Percentiles rank a stretch among this genome's conserved stretches.
These are phyloP conservation scores for Hypsizygus ulmarius DNA, from an alignment of 1,284 basidiomycete genomes.

Conservation along the genomic window DNA sequence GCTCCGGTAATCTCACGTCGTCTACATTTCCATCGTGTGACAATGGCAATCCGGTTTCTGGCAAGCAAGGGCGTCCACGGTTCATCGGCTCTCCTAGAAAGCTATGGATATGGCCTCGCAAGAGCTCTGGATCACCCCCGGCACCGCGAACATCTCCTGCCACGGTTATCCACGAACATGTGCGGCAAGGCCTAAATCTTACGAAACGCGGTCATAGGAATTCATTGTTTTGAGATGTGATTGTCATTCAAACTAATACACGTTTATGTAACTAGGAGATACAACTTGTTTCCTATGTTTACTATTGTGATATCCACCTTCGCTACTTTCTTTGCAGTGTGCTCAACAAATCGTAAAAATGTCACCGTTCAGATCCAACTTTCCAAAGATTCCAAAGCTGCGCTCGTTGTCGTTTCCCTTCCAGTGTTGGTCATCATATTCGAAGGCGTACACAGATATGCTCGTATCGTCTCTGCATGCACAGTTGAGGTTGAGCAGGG, in stretches of 20 bases:
- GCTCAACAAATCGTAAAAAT: slow-evolving; percentile 23
- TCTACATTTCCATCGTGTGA: too few species aligned
- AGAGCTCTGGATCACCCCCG: slow-evolving; percentile 1
- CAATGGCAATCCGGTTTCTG: too few species aligned
- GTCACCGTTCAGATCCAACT: slow-evolving; percentile 27
- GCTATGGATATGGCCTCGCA: too few species aligned
- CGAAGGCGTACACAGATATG: slow-evolving; percentile 34
- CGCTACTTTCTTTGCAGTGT: not conserved
- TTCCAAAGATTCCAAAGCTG: slow-evolving; percentile 35
- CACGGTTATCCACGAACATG: not conserved
- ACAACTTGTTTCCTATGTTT: too few species aligned
- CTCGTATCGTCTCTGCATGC: slow-evolving; percentile 29
- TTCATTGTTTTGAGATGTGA: slow-evolving; percentile 2
- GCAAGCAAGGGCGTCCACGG: too few species aligned
- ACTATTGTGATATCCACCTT: too few species aligned
- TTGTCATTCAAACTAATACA: too few species aligned
- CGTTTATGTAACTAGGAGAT: too few species aligned
- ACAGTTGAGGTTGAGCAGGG: slow-evolving; percentile 33
- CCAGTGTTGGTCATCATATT: slow-evolving; percentile 36
- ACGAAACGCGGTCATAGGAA: not conserved
- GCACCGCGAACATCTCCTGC: slow-evolving; percentile 6
- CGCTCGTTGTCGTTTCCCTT: slow-evolving; percentile 32
- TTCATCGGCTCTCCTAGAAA: too few species aligned
- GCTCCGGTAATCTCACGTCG: too few species aligned
- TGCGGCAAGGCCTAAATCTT: slow-evolving; percentile 1